Base-by-base conservation (phyloP, 2,329 filamentous ascomycete species). In the Penicillium sp. region DNA sequence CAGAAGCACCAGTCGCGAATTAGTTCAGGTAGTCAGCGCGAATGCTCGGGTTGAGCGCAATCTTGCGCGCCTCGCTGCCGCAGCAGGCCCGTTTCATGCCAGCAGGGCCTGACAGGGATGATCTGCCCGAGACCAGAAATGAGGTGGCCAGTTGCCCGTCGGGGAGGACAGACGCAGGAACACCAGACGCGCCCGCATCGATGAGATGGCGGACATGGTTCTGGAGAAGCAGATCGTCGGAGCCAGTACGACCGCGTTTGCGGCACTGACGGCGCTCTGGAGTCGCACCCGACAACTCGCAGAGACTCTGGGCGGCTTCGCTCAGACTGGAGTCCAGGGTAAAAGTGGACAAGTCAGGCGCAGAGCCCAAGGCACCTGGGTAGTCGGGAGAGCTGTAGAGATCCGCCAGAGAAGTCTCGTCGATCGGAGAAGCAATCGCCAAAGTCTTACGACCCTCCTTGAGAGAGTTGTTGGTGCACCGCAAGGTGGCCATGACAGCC, bases 61-160 rank as follows among this genome's bases (percentile, higher is more conserved):
- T 59, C 64, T 75, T 74, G 52, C 68, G 65, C 41, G 73, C 72
- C 66, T 78, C 75, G 49, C 70, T 75, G 39, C 74, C 76, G 56
- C 76, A 77, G 67, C 76, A 78, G 37, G 75, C 73, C 49, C 76
- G 75, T 63, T 78, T 78, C 71, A 75, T 74, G 48, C 75, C 73
- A 10, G 68, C 71, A 3, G 71, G 70, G n/a, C 71, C 70, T 42
- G 75, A 72, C 17, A 77, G 63, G n/a, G 70, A 65, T 38, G 39
- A 57, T 51, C 37, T 60, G 51, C 71, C 65, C 8, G 70, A 59
- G 12, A 72, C 58, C 60, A 75, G 63, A 38, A 76, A 75, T 20
- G 74, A 72, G 50, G 69, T 68, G 8, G 73, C 70, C 59, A 72
- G 41, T 12, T 69, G 64, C 15, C 66, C 69, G 61, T 78, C 75